Conservation (phyloP, 2,329 filamentous ascomycete species). For the Talaromyces verruculosus region DNA sequence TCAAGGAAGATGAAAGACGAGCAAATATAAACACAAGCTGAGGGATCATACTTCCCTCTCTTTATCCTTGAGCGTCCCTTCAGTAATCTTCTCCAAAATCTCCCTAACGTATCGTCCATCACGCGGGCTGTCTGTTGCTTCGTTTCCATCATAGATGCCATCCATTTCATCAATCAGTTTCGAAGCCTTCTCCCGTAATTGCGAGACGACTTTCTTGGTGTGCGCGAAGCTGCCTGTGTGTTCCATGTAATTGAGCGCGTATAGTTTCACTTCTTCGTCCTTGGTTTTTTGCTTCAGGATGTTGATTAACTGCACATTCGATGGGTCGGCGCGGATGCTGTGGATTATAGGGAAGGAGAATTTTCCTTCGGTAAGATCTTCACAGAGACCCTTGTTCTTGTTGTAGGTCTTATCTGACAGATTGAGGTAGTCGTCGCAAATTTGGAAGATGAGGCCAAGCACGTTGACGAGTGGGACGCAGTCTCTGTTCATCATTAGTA, state of each 20-base stretch:
- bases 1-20: background rate
- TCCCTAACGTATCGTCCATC: conserved; percentile 60
- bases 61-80: conserved; percentile 36
- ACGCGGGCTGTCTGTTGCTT: conserved; percentile 13
- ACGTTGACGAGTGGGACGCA: conserved; percentile 66
- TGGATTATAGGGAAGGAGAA: conserved; percentile 96
- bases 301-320: conserved; percentile 72
- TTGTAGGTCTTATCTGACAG: conserved; percentile 71
- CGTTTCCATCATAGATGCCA: conserved; percentile 33
- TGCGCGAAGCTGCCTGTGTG: conserved; percentile 86
- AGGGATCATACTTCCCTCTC: conserved; percentile 7
- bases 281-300: conserved; percentile 87
- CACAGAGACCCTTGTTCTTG: conserved; percentile 87
- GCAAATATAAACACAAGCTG: background rate
- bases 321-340: conserved; percentile 68
- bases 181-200: conserved; percentile 64
- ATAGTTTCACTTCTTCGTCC: conserved; percentile 84
- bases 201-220: conserved; percentile 65
- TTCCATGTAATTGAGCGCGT: conserved; percentile 90
- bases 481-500: conserved; percentile 30
- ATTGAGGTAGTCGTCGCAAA: conserved; percentile 79
- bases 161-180: conserved; percentile 66
- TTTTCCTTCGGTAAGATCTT: conserved; percentile 95
- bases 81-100: conserved; percentile 68
- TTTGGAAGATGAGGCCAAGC: conserved; percentile 49